Evolutionary conservation across 1,139 yeast species (phyloP).

Genomic region (Sugiyamaella japonica): DNA sequence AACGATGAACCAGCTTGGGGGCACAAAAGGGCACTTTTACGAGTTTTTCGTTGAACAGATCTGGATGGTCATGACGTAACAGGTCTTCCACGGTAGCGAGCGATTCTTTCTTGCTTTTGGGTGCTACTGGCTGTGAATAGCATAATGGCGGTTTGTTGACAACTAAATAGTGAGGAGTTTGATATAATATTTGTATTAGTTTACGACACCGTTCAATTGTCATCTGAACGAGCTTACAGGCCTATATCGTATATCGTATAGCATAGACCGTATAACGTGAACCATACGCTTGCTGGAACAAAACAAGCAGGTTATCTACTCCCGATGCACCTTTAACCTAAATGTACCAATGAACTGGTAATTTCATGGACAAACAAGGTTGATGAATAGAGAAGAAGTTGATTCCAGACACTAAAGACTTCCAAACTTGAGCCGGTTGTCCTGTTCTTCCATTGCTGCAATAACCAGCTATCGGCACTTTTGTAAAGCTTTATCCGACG

Average conservation of each 20-base stretch:
- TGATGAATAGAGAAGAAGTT: too few species aligned
- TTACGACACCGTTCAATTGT: neutral
- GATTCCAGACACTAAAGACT: too few species aligned
- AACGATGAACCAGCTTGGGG: conserved; percentile 36
- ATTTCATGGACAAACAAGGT: too few species aligned
- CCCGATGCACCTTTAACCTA: neutral
- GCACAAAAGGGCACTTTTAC: conserved; percentile 26
- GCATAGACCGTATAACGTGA: too few species aligned
- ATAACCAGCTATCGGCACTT: too few species aligned
- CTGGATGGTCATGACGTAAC: conserved; percentile 26
- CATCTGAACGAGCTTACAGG: neutral
- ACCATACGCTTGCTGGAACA: neutral
- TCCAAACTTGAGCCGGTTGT: neutral
- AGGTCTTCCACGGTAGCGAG: conserved; percentile 21
- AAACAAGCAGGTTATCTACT: neutral
- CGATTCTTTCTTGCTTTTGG: conserved; percentile 10
- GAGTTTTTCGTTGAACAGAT: conserved; percentile 22
- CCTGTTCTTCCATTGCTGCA: neutral
- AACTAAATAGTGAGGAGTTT: conserved; percentile 27
- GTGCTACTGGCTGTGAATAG: conserved; percentile 29
- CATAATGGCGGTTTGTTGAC: conserved; percentile 32
- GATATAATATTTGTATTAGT: conserved; percentile 13
- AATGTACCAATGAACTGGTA: neutral
- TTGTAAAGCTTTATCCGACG: too few species aligned
- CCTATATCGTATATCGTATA: too few species aligned